A percentile compares a stretch with the other conserved stretches of the same genome.
Evolutionary conservation across 306 rosid species (phyloP).

Genomic region (Luffa acutangula): DNA sequence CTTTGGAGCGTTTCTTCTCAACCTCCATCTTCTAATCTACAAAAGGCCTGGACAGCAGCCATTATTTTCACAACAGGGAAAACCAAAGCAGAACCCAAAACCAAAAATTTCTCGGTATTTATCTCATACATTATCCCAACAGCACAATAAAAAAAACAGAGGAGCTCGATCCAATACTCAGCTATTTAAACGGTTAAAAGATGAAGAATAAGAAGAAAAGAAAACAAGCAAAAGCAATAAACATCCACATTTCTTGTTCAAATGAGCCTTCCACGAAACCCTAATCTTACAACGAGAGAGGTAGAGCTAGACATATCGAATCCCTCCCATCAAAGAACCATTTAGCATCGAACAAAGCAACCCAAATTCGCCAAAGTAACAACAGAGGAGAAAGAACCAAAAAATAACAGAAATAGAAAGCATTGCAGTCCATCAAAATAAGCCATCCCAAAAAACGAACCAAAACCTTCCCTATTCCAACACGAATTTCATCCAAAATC

Average conservation of each 20-base stretch:
- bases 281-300: constrained; percentile 1
- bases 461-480: background rate
- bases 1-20: constrained; percentile 77
- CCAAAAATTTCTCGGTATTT: background rate
- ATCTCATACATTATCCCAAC: background rate
- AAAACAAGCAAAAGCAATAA: background rate
- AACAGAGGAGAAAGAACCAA: background rate
- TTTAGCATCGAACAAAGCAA: background rate
- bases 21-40: constrained; percentile 36
- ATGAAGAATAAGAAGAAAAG: background rate
- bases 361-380: background rate
- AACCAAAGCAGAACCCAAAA: background rate
- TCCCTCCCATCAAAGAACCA: background rate
- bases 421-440: constrained; percentile 3
- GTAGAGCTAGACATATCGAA: background rate
- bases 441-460: background rate
- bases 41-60: background rate
- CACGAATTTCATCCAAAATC: background rate
- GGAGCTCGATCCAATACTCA: background rate
- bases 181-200: background rate
- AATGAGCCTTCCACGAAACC: background rate
- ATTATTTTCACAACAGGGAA: background rate
- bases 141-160: background rate
- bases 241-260: background rate
- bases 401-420: background rate